These are phyloP conservation scores for Phytophthora pinifolia DNA, from an alignment of 352 stramenopile species.

Conservation along the genomic window DNA sequence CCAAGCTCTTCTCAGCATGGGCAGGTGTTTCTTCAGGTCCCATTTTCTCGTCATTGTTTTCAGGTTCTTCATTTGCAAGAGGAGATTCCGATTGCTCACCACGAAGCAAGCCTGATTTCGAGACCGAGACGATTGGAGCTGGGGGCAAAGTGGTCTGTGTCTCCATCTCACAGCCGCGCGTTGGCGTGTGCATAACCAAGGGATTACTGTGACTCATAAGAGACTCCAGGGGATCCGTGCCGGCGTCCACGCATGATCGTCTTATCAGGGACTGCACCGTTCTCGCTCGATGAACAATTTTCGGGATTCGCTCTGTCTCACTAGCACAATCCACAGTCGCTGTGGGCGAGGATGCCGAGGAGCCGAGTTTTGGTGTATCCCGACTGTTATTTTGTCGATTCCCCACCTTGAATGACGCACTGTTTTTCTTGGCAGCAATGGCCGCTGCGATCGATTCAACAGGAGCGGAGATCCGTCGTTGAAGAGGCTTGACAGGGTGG, in stretches of 20 bases:
- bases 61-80: not conserved
- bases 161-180: conserved; percentile 40
- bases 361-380: conserved; percentile 2
- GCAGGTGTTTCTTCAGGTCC: conserved; percentile 7
- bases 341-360: not conserved
- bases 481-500: not conserved
- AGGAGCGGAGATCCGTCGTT: conserved; percentile 12
- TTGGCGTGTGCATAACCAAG: not conserved
- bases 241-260: conserved; percentile 40
- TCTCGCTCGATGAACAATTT: conserved; percentile 20
- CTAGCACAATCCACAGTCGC: conserved; percentile 9
- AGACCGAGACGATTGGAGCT: conserved; percentile 26
- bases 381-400: not conserved
- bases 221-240: conserved; percentile 60
- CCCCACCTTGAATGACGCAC: conserved; percentile 2
- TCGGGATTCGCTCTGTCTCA: conserved; percentile 12
- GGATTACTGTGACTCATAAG: conserved; percentile 29
- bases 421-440: conserved; percentile 11
- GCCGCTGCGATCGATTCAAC: conserved; percentile 10
- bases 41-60: conserved; percentile 9
- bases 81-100: not conserved
- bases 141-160: conserved; percentile 51
- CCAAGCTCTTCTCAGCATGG: conserved; percentile 4
- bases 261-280: conserved; percentile 32
- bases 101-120: conserved; percentile 17